A percentile compares a stretch with the other conserved stretches of the same genome.
Evolutionary conservation across 1,284 basidiomycete species (phyloP).

Genomic region (Pseudozyma sp.): DNA sequence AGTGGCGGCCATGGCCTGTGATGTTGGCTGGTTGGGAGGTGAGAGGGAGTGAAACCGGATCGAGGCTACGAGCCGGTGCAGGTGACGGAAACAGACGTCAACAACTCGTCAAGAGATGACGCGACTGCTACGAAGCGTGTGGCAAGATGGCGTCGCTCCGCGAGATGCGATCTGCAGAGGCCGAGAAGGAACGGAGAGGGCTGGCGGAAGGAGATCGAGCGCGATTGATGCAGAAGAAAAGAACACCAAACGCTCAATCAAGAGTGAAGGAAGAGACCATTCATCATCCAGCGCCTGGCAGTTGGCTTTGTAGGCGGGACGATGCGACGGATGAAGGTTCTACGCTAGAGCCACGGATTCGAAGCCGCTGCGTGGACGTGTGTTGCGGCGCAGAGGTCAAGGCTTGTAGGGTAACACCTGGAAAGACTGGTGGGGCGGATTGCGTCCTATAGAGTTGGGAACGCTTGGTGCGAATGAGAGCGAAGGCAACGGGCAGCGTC

Average conservation of each 20-base stretch:
- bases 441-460: too few relatives aligned
- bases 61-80: too few relatives aligned
- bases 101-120: conserved; percentile 1
- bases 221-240: conserved; percentile 22
- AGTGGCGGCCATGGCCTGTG: conserved; percentile 50
- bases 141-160: background rate
- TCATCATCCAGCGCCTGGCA: conserved; percentile 29
- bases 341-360: too few relatives aligned
- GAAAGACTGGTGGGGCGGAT: background rate
- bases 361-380: too few relatives aligned
- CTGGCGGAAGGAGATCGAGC: conserved; percentile 10
- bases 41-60: background rate
- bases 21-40: background rate
- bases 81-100: too few relatives aligned
- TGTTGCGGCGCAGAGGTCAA: too few relatives aligned
- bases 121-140: background rate
- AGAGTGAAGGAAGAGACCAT: conserved; percentile 16
- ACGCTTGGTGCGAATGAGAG: too few relatives aligned
- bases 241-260: conserved; percentile 40
- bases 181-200: background rate
- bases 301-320: background rate
- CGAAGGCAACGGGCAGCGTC: too few relatives aligned
- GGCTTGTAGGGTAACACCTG: too few relatives aligned
- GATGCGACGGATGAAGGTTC: background rate
- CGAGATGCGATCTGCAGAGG: background rate